Percentiles rank a stretch among this genome's conserved stretches.
phyloP scores from a whole-genome alignment of 371 early-diverging fungal species.

The Rhizopus sp. region DNA sequence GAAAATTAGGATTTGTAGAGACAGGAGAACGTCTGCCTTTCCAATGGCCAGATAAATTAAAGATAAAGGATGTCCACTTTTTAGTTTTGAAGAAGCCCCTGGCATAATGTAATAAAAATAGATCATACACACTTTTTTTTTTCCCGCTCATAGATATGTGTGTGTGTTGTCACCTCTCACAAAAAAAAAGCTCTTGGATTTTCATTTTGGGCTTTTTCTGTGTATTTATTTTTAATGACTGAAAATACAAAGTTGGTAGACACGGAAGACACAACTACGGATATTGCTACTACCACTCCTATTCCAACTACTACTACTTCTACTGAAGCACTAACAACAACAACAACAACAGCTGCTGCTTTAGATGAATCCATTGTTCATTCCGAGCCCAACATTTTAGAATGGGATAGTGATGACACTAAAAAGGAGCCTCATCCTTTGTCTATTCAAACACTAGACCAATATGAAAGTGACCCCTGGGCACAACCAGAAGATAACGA shows the following conservation, averaged over 20 bases:
- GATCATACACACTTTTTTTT: constrained; percentile 1
- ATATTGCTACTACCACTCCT: not conserved
- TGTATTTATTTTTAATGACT: constrained; percentile 2
- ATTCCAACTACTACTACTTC: not conserved
- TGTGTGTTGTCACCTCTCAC: not conserved
- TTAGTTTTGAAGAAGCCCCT: constrained; percentile 33
- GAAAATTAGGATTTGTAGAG: constrained; percentile 52
- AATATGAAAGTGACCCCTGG: constrained; percentile 18
- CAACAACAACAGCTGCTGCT: not conserved
- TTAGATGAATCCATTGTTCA: not conserved
- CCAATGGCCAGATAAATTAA: constrained; percentile 10
- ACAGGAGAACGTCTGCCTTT: constrained; percentile 49
- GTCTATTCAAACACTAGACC: constrained; percentile 9
- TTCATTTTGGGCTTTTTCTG: not conserved
- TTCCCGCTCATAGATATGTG: not conserved
- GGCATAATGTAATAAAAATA: constrained; percentile 1
- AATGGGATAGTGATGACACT: constrained; percentile 5
- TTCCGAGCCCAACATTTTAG: not conserved
- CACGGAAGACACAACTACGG: constrained; percentile 2
- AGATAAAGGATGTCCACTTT: constrained; percentile 30
- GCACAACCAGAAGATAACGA: constrained; percentile 16
- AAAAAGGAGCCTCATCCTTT: constrained; percentile 20
- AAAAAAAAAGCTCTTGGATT: too few species aligned
- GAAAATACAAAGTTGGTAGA: constrained; percentile 14
- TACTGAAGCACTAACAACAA: not conserved